These are phyloP conservation scores for Thamnidium elegans DNA, from an alignment of 192 early-diverging fungal genomes.

Conservation along the genomic window DNA sequence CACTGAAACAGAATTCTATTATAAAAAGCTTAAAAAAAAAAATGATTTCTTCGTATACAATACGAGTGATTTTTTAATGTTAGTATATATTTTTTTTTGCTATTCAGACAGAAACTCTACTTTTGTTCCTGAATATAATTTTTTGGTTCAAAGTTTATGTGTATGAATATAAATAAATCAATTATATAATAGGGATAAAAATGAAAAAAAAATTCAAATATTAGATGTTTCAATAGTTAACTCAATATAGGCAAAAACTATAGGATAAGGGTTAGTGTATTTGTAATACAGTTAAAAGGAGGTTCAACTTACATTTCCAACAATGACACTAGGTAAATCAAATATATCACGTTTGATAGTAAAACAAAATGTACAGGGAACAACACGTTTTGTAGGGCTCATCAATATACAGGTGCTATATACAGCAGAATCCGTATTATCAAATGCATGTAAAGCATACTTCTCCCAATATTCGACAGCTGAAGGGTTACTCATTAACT, in stretches of 20 bases:
- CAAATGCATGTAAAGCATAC: conserved; percentile 88
- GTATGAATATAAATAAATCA: too few relatives aligned
- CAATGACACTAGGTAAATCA: conserved; percentile 86
- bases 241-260: conserved; percentile 32
- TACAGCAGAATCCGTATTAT: conserved; percentile 87
- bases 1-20: too few relatives aligned
- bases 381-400: conserved; percentile 61
- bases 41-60: too few relatives aligned
- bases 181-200: too few relatives aligned
- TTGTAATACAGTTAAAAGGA: neutral
- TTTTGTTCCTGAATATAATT: too few relatives aligned
- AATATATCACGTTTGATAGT: conserved; percentile 97
- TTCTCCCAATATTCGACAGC: conserved; percentile 96
- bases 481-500: conserved; percentile 90
- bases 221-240: neutral
- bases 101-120: too few relatives aligned
- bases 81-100: too few relatives aligned
- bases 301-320: conserved; percentile 57
- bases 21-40: too few relatives aligned
- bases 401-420: conserved; percentile 85
- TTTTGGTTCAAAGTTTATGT: too few relatives aligned
- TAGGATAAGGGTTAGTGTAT: neutral
- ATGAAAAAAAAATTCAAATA: too few relatives aligned
- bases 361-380: conserved; percentile 92
- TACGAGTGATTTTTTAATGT: too few relatives aligned